Evolutionary conservation across 2,329 filamentous ascomycete genomes (phyloP), one percentile per base, ranked within the genome.

Genomic region (Ceratocystis smalleyi): DNA sequence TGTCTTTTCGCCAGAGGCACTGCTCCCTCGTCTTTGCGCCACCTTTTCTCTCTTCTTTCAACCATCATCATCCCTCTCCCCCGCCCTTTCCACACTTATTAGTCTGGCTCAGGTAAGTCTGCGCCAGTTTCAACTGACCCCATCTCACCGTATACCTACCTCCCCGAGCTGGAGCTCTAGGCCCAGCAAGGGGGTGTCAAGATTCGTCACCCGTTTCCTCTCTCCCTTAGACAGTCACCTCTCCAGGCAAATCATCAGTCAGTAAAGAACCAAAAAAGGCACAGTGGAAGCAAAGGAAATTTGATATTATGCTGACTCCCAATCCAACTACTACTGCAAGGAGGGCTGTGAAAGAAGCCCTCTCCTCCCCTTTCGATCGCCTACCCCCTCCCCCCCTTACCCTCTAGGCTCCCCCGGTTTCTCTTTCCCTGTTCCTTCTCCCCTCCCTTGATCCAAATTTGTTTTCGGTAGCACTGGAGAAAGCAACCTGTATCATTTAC

Each of bases 391-490:
- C 47, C 7, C 12, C 47, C n/a, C 22, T 51, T 5, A 32, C 7
- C n/a, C 7, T 35, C 54, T 35, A 30, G 15, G 17, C 30, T 12
- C 49, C 47, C n/a, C 47, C 47, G 6, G n/a, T 3, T 30, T n/a
- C 27, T 30, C 12, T 35, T 4, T 30, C 54, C 54, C 51, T 27
- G 22, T 24, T 22, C 32, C n/a, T 30, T 17, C 54, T 32, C 12
- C 54, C 27, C 30, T 35, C 17, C 54, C 54, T 24, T 57, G 54
- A 5, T 3, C 24, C 54, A 32, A 40, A 57, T 35, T 57, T 57
- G 54, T 57, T 57, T 35, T 17, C 54, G 32, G 54, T 35, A 57
- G 54, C 27, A 57, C 54, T 57, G 54, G 30, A 57, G 54, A 57
- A 55, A 55, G 27, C 10, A 55, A 32, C 54, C 5, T 57, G 54